Base-by-base conservation (phyloP, 371 early-diverging fungal species). In the Syncephalastrum monosporum region DNA sequence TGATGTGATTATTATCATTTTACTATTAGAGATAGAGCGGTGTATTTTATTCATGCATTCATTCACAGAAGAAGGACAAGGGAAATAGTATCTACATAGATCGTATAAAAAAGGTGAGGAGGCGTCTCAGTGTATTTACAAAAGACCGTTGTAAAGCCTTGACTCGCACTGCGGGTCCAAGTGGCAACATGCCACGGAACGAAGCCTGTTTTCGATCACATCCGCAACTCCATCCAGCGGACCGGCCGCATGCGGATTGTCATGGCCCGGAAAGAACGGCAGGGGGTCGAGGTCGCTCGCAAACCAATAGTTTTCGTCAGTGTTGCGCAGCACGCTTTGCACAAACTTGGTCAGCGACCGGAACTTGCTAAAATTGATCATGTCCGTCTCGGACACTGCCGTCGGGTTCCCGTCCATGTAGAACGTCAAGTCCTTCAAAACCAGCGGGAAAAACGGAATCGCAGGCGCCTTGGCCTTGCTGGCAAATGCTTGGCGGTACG, bases 381-480 rank as follows among this genome's bases (percentile, higher is more conserved):
- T 14, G 33, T 52, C 16, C 38, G 38, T 33, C 38, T 33, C 38
- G 8, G 5, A 8, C 12, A 46, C 19, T 19, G 17, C 17, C 17
- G 59, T 52, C 10, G 62, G 50, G 17, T 68, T 75, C 7, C 73
- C 75, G 24, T 75, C 75, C 61, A 69, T 56, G n/a, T 67, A 63
- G 47, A 78, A 78, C 3, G 73, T 72, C 42, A 78, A 43, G 48
- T 78, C 79, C 50, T 78, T 78, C 17, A 78, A 60, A 8, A 75
- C 53, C 6, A 78, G 47, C 7, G 75, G 79, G 12, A 78, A 69
- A 52, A 78, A 75, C 5, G 75, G 79, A 14, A 78, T 57, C 29
- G 72, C 67, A 3, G 79, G 79, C 17, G 74, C 42, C 17, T 62
- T 65, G 14, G 67, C 62, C 47, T 53, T 50, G 24, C 67, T 61